Conservation (phyloP, 2,329 filamentous ascomycete genomes). For the Fusarium marasasianum region DNA sequence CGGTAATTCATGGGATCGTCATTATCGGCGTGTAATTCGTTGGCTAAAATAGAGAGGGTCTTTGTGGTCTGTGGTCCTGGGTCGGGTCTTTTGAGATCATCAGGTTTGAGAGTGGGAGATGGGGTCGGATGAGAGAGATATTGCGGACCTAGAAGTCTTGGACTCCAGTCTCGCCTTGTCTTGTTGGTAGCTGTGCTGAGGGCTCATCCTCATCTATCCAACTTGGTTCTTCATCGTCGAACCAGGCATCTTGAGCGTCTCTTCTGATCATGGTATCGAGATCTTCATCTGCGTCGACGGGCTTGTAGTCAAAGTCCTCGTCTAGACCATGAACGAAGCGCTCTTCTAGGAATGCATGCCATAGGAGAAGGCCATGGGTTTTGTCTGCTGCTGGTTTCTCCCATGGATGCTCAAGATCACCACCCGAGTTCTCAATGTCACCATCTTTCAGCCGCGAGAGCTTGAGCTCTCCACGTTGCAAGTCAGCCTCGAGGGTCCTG, state of each 20-base stretch:
- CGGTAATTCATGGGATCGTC: slow-evolving; percentile 3
- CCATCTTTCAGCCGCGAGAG: slow-evolving; percentile 61
- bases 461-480: slow-evolving; percentile 80
- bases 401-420: slow-evolving; percentile 52
- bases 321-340: slow-evolving; percentile 81
- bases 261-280: slow-evolving; percentile 70
- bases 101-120: background rate
- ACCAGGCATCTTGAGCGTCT: slow-evolving; percentile 79
- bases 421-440: slow-evolving; percentile 2
- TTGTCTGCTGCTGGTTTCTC: slow-evolving; percentile 51
- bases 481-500: slow-evolving; percentile 79
- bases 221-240: slow-evolving; percentile 79
- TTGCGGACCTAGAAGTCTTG: slow-evolving; percentile 69
- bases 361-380: slow-evolving; percentile 73
- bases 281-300: slow-evolving; percentile 76
- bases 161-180: slow-evolving; percentile 72
- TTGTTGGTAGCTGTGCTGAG: slow-evolving; percentile 13
- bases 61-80: background rate
- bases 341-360: slow-evolving; percentile 76
- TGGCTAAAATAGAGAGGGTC: slow-evolving; percentile 22
- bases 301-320: slow-evolving; percentile 78
- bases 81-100: background rate
- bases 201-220: slow-evolving; percentile 62
- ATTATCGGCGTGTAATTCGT: slow-evolving; percentile 17
- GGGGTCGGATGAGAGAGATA: background rate